Base-by-base conservation (phyloP, 1,284 basidiomycete genomes). In the Microstroma glucosiphilum region DNA sequence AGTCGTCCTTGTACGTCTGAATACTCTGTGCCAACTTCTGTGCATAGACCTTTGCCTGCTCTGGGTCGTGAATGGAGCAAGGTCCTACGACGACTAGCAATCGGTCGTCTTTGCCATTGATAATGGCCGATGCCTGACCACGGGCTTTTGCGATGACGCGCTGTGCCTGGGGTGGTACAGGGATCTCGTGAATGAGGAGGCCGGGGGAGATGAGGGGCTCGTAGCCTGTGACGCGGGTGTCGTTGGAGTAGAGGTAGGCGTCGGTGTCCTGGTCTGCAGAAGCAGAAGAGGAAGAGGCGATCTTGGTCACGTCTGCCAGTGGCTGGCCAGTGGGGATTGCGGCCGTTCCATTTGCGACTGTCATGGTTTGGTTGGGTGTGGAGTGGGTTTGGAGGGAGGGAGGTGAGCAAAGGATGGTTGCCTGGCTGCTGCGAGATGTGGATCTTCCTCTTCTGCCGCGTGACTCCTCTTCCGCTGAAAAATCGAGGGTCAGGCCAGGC, bases 11-110 rank as follows among this genome's bases (percentile, higher is more conserved):
- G 40, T 89, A 84, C 79, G 88, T 68, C 7, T 64, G 60, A 51
- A 69, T 71, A 12, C 64, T 65, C 21, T 63, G 19, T 54, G 51
- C 51, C 51, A 54, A 54, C 69, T 53, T 71, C 67, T 63, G 77
- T 68, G 46, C 69, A 79, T 98, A 98, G 79, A 92, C 90, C 65
- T 92, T 81, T 2, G 94, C 93, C 80, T 93, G 90, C 56, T 88
- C 86, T 3, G 90, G 82, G 37, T 87, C 90, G 81, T 98, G 94
- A 70, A 98, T 96, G 2, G 91, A 94, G 83, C 94, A 98, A 19
- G 94, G 94, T 3, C 94, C 94, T 66, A 80, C 78, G 19, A 80
- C 72, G 46, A 79, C 78, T 17, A 80, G 69, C 55, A 80, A 64
- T 19, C 72, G 72, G 64, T 80, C 78, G 58, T 78, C 75, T 40